phyloP scores from a whole-genome alignment of 495 filamentous ascomycete genomes.

The Echria macrotheca region DNA sequence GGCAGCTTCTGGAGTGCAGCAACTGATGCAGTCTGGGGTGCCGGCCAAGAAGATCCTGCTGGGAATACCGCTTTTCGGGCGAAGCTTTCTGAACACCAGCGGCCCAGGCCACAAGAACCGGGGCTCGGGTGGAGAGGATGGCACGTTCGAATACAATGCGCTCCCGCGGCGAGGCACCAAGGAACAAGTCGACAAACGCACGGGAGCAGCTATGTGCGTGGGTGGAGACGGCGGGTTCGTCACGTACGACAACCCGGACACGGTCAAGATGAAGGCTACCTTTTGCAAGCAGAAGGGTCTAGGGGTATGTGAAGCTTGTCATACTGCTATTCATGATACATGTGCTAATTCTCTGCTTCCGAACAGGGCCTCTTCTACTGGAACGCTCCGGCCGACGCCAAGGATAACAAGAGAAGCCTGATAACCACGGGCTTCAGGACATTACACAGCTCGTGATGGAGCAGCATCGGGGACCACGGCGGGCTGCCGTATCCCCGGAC shows the following conservation, averaged over 20 bases:
- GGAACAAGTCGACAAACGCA: constrained; percentile 62
- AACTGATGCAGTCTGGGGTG: constrained; percentile 62
- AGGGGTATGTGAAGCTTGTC: constrained; percentile 42
- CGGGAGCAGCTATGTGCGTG: constrained; percentile 67
- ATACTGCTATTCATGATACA: not conserved
- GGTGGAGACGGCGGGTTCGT: constrained; percentile 83
- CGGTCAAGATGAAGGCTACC: constrained; percentile 78
- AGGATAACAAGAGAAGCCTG: constrained; percentile 60
- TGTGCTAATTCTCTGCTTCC: constrained; percentile 5
- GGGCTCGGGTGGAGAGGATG: constrained; percentile 68
- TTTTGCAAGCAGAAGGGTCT: constrained; percentile 72
- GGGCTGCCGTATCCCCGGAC: not conserved
- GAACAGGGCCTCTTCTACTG: constrained; percentile 80
- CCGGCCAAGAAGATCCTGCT: constrained; percentile 68
- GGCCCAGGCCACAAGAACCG: constrained; percentile 59
- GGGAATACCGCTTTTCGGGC: constrained; percentile 74
- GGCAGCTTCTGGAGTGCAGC: constrained; percentile 59
- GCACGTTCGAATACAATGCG: constrained; percentile 75
- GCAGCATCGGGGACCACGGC: not conserved
- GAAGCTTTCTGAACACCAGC: constrained; percentile 67
- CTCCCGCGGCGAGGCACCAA: constrained; percentile 65
- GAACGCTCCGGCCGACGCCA: constrained; percentile 77
- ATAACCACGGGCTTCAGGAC: constrained; percentile 70
- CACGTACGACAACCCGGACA: constrained; percentile 78
- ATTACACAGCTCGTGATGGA: constrained; percentile 50